Base-by-base conservation (phyloP, 345 rosid genomes). In the Alliaria petiolata region DNA sequence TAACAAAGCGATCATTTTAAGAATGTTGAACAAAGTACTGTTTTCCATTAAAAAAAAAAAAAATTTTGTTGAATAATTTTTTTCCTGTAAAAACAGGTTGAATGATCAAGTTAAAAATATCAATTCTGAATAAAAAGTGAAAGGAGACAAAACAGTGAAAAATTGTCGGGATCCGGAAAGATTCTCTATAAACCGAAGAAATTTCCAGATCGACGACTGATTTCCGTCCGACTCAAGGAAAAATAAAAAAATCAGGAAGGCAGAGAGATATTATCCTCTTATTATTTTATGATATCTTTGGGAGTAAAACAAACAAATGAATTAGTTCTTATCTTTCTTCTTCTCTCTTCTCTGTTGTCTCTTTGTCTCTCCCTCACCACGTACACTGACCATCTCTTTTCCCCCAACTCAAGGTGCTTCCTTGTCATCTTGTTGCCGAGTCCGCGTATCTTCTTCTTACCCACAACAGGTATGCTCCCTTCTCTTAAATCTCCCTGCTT, bases 361-460 rank as follows among this genome's bases (percentile, higher is more conserved):
- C 15, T 70, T 22, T 22, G 25, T 3, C 36, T 20, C 55, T 44
- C 62, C 19, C 65, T 13, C 43, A 46, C 52, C 69, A 31, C 53
- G 61, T 12, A 40, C 45, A 39, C 62, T 9, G 28, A 36, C n/a
- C 3, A 40, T 44, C 35, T 44, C 35, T 16, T 33, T 46, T 60
- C 44, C 78, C 25, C 26, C 3, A 22, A 11, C 25, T 22, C 25
- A 22, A 22, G 25, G 25, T 22, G 25, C 43, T 20, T 62, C 63
- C 6, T 68, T 69, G 63, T 67, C 79, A 43, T 60, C 69, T 75
- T 66, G 8, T 65, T 20, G 17, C 62, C 69, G 62, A 62, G 2
- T 70, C 59, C 26, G 14, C 19, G 10, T 14, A 43, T 64, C 65
- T n/a, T n/a, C n/a, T n/a, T n/a, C n/a, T 55, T 35, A 8, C 50